These are phyloP conservation scores for Fraxinus ornus DNA, from an alignment of 305 asterid genomes.

Conservation along the genomic window DNA sequence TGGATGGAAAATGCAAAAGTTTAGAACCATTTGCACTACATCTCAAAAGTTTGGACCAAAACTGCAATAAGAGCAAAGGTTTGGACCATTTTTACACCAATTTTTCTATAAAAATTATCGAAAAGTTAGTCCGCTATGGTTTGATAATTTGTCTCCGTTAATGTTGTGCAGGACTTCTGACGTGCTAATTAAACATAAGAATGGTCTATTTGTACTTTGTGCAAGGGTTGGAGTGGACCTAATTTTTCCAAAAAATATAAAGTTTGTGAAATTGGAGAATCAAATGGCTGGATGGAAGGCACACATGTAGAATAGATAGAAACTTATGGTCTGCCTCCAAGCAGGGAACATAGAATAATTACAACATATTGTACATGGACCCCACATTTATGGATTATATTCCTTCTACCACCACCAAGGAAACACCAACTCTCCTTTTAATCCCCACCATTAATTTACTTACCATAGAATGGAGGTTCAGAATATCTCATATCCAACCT, in stretches of 20 bases:
- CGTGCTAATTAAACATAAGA: neutral
- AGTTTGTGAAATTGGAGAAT: neutral
- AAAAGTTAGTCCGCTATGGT: neutral
- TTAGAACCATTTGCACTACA: neutral
- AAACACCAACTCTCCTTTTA: constrained; percentile 24
- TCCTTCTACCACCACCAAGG: constrained; percentile 49
- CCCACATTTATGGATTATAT: constrained; percentile 34
- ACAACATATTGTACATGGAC: constrained; percentile 25
- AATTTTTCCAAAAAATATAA: neutral
- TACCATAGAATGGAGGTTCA: neutral
- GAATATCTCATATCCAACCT: neutral
- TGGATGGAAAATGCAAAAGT: neutral
- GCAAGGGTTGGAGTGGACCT: neutral
- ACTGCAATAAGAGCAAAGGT: neutral
- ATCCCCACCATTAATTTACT: neutral
- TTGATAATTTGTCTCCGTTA: neutral
- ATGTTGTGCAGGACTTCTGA: neutral
- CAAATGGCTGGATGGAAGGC: neutral
- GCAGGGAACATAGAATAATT: constrained; percentile 41
- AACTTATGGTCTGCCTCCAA: constrained; percentile 32
- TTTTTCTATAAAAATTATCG: neutral
- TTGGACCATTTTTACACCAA: neutral
- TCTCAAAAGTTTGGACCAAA: neutral
- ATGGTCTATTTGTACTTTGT: neutral
- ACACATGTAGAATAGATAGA: neutral